These are phyloP conservation scores for Cryoendolithus antarcticus DNA, from an alignment of 2,329 filamentous ascomycete genomes.

Conservation along the genomic window DNA sequence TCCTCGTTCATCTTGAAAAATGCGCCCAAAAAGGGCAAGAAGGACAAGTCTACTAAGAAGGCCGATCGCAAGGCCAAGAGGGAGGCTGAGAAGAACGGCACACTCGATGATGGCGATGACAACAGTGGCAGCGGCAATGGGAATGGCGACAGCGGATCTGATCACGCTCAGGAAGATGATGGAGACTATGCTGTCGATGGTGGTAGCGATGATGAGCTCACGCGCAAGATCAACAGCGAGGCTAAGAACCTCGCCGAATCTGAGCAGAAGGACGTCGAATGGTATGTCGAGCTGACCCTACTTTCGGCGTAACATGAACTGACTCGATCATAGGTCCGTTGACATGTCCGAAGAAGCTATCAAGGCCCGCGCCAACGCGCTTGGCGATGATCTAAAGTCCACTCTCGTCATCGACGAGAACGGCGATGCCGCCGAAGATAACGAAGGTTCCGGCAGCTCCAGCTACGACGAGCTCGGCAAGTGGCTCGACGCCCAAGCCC, in stretches of 20 bases:
- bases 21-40: slow-evolving; percentile 84
- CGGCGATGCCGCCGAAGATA: slow-evolving; percentile 63
- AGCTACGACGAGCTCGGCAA: slow-evolving; percentile 83
- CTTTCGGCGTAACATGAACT: background rate
- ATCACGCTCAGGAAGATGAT: slow-evolving; percentile 50
- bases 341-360: slow-evolving; percentile 94
- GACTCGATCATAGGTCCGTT: slow-evolving; percentile 42
- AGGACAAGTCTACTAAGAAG: slow-evolving; percentile 92
- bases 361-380: slow-evolving; percentile 81
- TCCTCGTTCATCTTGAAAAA: slow-evolving; percentile 97
- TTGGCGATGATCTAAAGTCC: slow-evolving; percentile 91
- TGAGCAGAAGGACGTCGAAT: slow-evolving; percentile 73
- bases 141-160: slow-evolving; percentile 52
- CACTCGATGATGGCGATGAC: slow-evolving; percentile 36
- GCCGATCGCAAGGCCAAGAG: slow-evolving; percentile 76
- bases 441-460: slow-evolving; percentile 65
- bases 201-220: slow-evolving; percentile 84
- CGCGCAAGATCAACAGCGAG: slow-evolving; percentile 56
- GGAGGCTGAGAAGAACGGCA: slow-evolving; percentile 44
- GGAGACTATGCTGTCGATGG: slow-evolving; percentile 56
- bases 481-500: slow-evolving; percentile 73
- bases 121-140: slow-evolving; percentile 45
- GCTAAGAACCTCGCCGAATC: slow-evolving; percentile 58
- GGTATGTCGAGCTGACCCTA: slow-evolving; percentile 31
- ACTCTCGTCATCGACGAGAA: slow-evolving; percentile 54